Evolutionary conservation across 129 eudicot genomes (phyloP).

Genomic region (Helianthus annuus): DNA sequence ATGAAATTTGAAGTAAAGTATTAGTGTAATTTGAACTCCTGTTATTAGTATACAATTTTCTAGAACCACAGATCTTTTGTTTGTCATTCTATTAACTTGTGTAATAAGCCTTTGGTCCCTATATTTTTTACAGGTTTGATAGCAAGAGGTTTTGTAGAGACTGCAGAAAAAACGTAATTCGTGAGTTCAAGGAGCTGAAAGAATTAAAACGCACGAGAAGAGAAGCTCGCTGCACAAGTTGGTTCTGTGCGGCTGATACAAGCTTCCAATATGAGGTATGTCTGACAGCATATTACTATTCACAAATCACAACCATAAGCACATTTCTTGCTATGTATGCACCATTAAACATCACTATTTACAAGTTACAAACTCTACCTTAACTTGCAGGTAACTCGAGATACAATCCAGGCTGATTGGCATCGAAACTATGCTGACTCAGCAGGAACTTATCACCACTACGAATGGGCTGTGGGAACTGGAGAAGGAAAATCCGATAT

Average conservation of each 20-base stretch:
- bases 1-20: neutral
- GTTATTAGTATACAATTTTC: conserved; percentile 9
- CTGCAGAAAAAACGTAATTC: conserved; percentile 92
- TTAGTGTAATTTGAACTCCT: neutral
- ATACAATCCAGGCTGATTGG: conserved; percentile 88
- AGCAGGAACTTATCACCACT: conserved; percentile 80
- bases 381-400: conserved; percentile 62
- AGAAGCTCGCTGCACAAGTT: conserved; percentile 79
- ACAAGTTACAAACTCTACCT: neutral
- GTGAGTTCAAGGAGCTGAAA: conserved; percentile 94
- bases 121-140: conserved; percentile 65
- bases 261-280: conserved; percentile 88
- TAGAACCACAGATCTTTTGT: neutral
- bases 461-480: conserved; percentile 95
- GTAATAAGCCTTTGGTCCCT: neutral
- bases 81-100: neutral
- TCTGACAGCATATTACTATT: conserved; percentile 2
- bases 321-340: conserved; percentile 5
- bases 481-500: conserved; percentile 96
- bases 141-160: conserved; percentile 97
- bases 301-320: conserved; percentile 10
- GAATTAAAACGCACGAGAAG: conserved; percentile 79
- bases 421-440: conserved; percentile 72
- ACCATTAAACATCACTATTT: neutral
- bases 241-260: conserved; percentile 93